Evolutionary conservation across 2,329 filamentous ascomycete species (phyloP), one percentile per base, ranked within the genome.

Genomic region (Fusarium pseudocircinatum): DNA sequence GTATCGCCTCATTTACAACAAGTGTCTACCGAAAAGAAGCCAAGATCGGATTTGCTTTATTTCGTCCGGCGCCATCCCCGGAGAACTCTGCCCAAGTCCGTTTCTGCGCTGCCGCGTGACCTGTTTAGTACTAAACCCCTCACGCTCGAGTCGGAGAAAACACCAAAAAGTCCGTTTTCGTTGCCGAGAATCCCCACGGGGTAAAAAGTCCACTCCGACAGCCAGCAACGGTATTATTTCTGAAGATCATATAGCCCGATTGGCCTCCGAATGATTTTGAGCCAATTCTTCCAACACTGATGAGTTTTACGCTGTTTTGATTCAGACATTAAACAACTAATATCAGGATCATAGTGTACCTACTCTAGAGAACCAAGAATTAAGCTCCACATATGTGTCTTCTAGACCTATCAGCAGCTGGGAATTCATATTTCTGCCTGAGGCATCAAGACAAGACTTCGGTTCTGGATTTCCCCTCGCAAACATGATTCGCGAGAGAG

Each of bases 171-270:
- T 60, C 57, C 57, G 57, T 26, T 11, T 1, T 16, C 5, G 9
- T 52, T 22, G 34, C 34, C 57, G 57, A 60, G 57, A 30, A 26
- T 40, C 43, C 43, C 57, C 57, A 52, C 34, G 43, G 57, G 57
- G 43, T 24, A 50, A 30, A 36, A 37, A 37, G 56, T 20, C 56
- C 32, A 58, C 42, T 58, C 42, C 32, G 56, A 58, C 8, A 18
- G 4, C 32, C 30, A 36, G 32, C 20, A 36, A 37, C 18, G 4
- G 32, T 5, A 36, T 28, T 37, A 11, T 28, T n/a, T 30, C 3
- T 58, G 56, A 50, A 2, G 56, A 58, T 58, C 56, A 36, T 20
- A 4, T 0, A 10, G 11, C 14, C 11, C 14, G 8, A 22, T 18
- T 40, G 50, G 2, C 16, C 24, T n/a, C 24, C 3, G 5, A 26